Evolutionary conservation across 2,329 filamentous ascomycete species (phyloP), one percentile per base, ranked within the genome.

Genomic region (Zymoseptoria tritici): DNA sequence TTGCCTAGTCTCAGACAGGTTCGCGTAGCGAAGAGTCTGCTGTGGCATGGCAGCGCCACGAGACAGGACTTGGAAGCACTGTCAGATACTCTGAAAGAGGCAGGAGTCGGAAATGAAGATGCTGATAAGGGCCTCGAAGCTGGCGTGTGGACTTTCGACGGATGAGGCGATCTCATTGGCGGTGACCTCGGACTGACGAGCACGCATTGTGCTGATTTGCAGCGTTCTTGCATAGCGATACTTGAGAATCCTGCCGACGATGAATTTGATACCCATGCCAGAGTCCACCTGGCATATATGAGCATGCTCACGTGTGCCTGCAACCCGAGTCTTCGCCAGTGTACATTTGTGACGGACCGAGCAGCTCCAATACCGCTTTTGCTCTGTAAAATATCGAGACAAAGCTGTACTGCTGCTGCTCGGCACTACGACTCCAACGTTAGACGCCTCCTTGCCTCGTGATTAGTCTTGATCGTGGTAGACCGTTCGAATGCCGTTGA

Each of bases 1-100:
- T 62, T 80, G 0, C 76, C 76, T 1, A 64, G 70, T 2, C 58
- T 79, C 61, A 67, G 75, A 16, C 69, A 67, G n/a, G 61, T 79
- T 46, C 64, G 66, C 31, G 72, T 77, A 8, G 73, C 73, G 5
- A 68, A 68, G 62, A 75, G 71, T 51, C 64, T 76, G 46, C 72
- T 72, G n/a, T 79, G 77, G 77, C 63, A 69, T 49, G 61, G 60
- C 3, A 67, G 66, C 50, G 64, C 70, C 3, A 73, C 73, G 2
- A 68, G 68, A 3, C 68, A 66, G 2, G 73, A 76, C 56, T 59
- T 74, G 6, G 74, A 74, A 16, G 75, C 76, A 4, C 55, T 80
- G 57, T 70, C 72, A 52, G 70, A 73, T 55, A 62, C 73, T 49
- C 57, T 79, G 52, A 59, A 68, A 21, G 75, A 76, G 31, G 58